Percentiles rank a stretch among this genome's conserved stretches.
phyloP scores from a whole-genome alignment of 805 yeast species.

The Alloascoidea africana region DNA sequence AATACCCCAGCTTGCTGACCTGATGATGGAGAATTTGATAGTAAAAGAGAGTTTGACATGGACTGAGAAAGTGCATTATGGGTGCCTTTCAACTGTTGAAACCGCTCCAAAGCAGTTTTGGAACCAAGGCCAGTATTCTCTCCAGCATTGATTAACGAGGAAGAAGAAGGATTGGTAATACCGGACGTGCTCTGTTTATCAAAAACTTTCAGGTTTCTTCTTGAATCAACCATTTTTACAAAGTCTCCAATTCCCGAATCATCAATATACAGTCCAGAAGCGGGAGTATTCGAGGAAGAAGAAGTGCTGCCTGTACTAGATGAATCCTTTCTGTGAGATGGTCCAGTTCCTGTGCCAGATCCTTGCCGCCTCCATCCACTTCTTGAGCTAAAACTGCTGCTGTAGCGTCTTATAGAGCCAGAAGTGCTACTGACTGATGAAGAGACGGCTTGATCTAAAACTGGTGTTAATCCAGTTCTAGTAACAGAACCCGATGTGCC shows the following conservation, averaged over 20 bases:
- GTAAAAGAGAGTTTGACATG: slow-evolving; percentile 13
- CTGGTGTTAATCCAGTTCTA: slow-evolving; percentile 19
- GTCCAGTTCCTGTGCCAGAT: slow-evolving; percentile 17
- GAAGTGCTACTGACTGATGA: slow-evolving; percentile 18
- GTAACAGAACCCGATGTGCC: slow-evolving; percentile 4
- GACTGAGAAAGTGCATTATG: slow-evolving; percentile 20
- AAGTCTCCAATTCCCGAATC: slow-evolving; percentile 42
- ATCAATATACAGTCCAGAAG: slow-evolving; percentile 30
- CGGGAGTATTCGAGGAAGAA: slow-evolving; percentile 14
- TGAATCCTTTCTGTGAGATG: slow-evolving; percentile 10
- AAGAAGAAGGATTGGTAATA: slow-evolving; percentile 1
- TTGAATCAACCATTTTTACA: slow-evolving; percentile 54
- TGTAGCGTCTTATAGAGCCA: slow-evolving; percentile 25
- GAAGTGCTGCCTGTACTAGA: slow-evolving; percentile 11
- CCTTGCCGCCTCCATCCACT: slow-evolving; percentile 49
- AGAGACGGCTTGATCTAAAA: slow-evolving; percentile 12
- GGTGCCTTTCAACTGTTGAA: slow-evolving; percentile 17
- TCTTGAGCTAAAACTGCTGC: slow-evolving; percentile 58
- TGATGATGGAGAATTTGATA: slow-evolving; percentile 4
- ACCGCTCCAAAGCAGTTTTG: slow-evolving; percentile 16
- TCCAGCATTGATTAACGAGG: slow-evolving; percentile 8
- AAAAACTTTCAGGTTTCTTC: slow-evolving; percentile 30
- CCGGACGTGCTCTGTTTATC: slow-evolving; percentile 3
- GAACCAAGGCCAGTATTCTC: slow-evolving; percentile 8
- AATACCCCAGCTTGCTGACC: too few relatives aligned